Base-by-base conservation (phyloP, 495 filamentous ascomycete species). In the Penicillium canescens region DNA sequence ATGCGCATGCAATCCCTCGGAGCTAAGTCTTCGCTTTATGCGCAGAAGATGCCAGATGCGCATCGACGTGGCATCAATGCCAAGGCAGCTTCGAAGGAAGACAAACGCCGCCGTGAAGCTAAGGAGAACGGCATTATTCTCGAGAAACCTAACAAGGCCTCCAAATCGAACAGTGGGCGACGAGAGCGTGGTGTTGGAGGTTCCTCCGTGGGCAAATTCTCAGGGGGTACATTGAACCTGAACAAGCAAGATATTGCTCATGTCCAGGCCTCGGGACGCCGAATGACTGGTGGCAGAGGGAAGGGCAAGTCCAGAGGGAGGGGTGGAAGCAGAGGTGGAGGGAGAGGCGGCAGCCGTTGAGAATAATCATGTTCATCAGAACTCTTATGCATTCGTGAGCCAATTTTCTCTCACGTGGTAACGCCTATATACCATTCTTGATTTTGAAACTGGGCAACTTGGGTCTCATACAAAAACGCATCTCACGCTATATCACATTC, bases 71-170 rank as follows among this genome's bases (percentile, higher is more conserved):
- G 91, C 6, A 96, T 97, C 51, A 71, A 77, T 9, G 78, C 81
- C 3, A 88, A 89, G 50, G 80, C 82, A 3, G 72, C 62, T 11
- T 69, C 73, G 35, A 82, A 81, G 50, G 92, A 98, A 62, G 77
- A 81, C 2, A 88, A 76, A 64, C 73, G 94, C 33, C 73, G 94
- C 28, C 76, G 71, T 26, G 89, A 96, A 60, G 94, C 94, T 6
- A 83, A 80, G 58, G 92, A 97, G 72, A 95, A 92, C 56, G 94
- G 94, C 6, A 87, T 98, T 53, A 82, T 98, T 50, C 76, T 98
- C 3, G 94, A 98, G 75, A 85, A 83, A 55, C 80, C 78, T 23
- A 72, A 67, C 4, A 84, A 79, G 50, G 50, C 57, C 4, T 54
- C 64, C 42, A 76, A 68, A 51, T 74, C 68, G 31, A 73, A 70